Percentiles rank a stretch among this genome's conserved stretches.
These are phyloP conservation scores for Sporothrix mexicana DNA, from an alignment of 2,329 filamentous ascomycete species.

Conservation along the genomic window DNA sequence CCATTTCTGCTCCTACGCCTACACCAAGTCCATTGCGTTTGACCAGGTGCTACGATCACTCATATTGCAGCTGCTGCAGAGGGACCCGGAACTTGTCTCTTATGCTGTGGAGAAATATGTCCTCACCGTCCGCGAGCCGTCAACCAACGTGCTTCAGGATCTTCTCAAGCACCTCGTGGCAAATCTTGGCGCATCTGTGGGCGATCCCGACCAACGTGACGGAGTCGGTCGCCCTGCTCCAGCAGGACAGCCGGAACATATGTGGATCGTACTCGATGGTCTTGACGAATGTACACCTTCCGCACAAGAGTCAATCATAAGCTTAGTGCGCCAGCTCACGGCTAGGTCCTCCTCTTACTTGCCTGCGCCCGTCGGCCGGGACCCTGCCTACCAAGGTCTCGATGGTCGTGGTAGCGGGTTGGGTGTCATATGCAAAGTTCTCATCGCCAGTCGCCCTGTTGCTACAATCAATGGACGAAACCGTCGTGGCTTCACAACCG, in stretches of 20 bases:
- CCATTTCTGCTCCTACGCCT: slow-evolving; percentile 47
- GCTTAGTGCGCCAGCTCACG: not conserved
- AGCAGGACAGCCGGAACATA: not conserved
- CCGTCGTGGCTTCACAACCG: not conserved
- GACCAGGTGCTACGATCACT: slow-evolving; percentile 45
- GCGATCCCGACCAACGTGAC: not conserved
- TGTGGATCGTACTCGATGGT: not conserved
- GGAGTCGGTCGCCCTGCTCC: not conserved
- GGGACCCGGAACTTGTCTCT: not conserved
- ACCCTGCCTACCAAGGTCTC: not conserved
- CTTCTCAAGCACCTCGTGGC: not conserved
- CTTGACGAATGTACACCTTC: not conserved
- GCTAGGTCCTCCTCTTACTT: not conserved
- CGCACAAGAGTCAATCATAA: not conserved
- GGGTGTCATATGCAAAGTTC: not conserved
- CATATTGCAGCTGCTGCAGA: slow-evolving; percentile 42
- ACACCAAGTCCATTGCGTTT: slow-evolving; percentile 44
- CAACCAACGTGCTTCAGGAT: not conserved
- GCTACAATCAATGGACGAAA: not conserved
- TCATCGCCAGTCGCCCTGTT: not conserved
- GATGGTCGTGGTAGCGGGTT: not conserved
- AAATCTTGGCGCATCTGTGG: not conserved
- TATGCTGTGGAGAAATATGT: not conserved
- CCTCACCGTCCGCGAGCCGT: not conserved
- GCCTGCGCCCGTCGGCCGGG: not conserved